phyloP scores from a whole-genome alignment of 768 basidiomycete genomes.

The Auricularia cornea region DNA sequence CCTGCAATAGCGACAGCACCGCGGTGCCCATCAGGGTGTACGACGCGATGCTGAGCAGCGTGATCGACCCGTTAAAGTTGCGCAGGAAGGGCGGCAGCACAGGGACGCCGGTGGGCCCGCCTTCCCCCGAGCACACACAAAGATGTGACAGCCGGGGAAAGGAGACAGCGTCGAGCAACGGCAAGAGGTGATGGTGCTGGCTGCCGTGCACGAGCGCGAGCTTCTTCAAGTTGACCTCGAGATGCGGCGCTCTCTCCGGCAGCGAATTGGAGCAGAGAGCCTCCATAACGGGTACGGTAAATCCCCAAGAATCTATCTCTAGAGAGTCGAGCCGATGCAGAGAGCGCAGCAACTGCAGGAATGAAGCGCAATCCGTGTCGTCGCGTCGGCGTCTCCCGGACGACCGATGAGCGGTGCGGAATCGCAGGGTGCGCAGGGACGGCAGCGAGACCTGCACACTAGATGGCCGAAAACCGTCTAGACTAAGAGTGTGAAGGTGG shows the following conservation, averaged over 20 bases:
- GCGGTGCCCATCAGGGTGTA: background rate
- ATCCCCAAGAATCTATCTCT: background rate
- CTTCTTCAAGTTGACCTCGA: background rate
- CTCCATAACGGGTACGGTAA: background rate
- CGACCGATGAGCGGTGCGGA: background rate
- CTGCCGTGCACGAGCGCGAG: background rate
- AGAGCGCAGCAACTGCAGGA: background rate
- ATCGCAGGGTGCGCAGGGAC: background rate
- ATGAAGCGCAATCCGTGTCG: background rate
- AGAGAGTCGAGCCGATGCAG: background rate
- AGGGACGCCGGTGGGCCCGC: background rate
- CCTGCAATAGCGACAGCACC: background rate
- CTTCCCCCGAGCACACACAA: background rate
- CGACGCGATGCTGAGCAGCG: background rate
- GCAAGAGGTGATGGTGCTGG: background rate
- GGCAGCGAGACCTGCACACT: background rate
- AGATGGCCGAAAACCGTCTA: background rate
- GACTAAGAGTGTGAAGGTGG: background rate
- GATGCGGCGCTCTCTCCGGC: background rate
- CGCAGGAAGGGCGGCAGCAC: background rate
- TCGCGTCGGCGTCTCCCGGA: background rate
- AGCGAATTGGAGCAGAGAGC: background rate
- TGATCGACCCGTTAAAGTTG: background rate
- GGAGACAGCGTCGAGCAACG: background rate
- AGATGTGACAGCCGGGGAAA: background rate